Evolutionary conservation across 345 rosid species (phyloP).

Genomic region (Carallia brachiata): DNA sequence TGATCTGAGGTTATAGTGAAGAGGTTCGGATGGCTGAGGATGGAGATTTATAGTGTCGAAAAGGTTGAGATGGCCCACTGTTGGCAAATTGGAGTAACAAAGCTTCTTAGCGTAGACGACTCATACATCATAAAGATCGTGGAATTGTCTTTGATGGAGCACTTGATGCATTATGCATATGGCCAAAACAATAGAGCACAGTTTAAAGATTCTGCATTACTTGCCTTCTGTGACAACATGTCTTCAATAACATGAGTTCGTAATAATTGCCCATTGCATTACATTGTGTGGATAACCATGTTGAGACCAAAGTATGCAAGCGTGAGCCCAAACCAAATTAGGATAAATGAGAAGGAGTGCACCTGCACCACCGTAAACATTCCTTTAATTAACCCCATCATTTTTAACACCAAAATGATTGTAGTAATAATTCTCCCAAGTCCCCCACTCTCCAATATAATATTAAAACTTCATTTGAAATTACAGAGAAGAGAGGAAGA

Average conservation of each 20-base stretch:
- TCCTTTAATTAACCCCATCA: too few relatives aligned
- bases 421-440: too few relatives aligned
- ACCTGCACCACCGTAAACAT: too few relatives aligned
- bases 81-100: conserved; percentile 32
- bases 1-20: conserved; percentile 15
- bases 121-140: conserved; percentile 36
- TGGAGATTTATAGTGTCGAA: conserved; percentile 41
- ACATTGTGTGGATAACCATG: conserved; percentile 52
- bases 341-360: too few relatives aligned
- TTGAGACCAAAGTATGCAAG: conserved; percentile 34
- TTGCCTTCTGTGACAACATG: conserved; percentile 10
- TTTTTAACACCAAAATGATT: too few relatives aligned
- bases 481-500: too few relatives aligned
- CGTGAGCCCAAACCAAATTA: too few relatives aligned
- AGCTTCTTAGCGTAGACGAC: conserved; percentile 16
- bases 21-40: conserved; percentile 32
- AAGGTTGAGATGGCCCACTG: conserved; percentile 42
- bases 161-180: conserved; percentile 15
- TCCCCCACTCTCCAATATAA: too few relatives aligned
- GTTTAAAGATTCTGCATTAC: conserved; percentile 3
- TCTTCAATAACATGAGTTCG: conserved; percentile 1
- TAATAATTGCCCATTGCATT: conserved; percentile 10
- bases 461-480: too few relatives aligned
- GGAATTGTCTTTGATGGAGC: conserved; percentile 21
- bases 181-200: not conserved